A percentile compares a stretch with the other conserved stretches of the same genome.
Conservation (phyloP, 805 yeast species). For the Pichia ethanolica region DNA sequence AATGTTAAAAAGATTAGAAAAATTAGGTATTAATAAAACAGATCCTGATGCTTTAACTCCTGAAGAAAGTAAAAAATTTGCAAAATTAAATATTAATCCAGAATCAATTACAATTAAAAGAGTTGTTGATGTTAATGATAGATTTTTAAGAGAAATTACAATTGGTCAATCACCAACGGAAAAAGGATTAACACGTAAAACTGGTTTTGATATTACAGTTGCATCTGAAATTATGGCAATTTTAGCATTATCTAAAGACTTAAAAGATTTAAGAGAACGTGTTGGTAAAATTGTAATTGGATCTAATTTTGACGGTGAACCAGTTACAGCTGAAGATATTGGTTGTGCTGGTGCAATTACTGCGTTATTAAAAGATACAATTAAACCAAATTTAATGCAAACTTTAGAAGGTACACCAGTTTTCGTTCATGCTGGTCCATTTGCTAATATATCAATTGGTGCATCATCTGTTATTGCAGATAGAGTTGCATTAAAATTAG, state of each 20-base stretch:
- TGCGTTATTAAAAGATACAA: conserved; percentile 72
- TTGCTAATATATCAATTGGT: conserved; percentile 82
- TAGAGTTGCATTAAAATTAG: conserved; percentile 70
- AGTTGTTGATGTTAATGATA: conserved; percentile 79
- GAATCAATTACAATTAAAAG: conserved; percentile 75
- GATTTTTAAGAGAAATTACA: conserved; percentile 71
- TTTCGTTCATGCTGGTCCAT: conserved; percentile 83
- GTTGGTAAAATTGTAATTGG: conserved; percentile 74
- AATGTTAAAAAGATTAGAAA: conserved; percentile 58
- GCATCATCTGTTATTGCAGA: conserved; percentile 81
- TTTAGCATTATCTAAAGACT: conserved; percentile 62
- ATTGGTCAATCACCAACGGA: conserved; percentile 80
- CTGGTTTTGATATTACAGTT: conserved; percentile 80
- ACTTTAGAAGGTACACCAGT: conserved; percentile 86
- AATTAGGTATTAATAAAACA: conserved; percentile 62
- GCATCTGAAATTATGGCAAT: conserved; percentile 87
- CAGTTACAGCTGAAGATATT: conserved; percentile 75
- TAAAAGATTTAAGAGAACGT: conserved; percentile 66
- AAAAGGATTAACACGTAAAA: conserved; percentile 59
- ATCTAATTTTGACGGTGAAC: conserved; percentile 57
- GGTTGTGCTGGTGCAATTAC: conserved; percentile 85
- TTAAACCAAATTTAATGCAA: conserved; percentile 83
- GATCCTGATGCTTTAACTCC: conserved; percentile 65
- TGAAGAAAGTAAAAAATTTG: conserved; percentile 60
- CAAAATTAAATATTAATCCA: conserved; percentile 69